phyloP scores from a whole-genome alignment of 305 asterid species.

The Caryopteris hybrid region DNA sequence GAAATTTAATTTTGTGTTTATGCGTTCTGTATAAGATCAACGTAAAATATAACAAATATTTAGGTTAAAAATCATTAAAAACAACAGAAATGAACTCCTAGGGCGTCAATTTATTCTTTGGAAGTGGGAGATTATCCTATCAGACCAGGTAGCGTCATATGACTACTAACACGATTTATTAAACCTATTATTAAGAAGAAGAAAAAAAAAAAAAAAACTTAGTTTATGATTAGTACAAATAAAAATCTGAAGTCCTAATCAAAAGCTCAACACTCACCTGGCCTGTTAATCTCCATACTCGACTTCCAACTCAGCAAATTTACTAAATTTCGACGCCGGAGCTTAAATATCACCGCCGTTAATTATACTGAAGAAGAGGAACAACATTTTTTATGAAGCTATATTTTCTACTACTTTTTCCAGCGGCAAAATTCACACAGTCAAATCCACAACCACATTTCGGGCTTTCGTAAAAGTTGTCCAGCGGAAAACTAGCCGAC shows the following conservation, averaged over 20 bases:
- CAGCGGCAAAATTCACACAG: slow-evolving; percentile 28
- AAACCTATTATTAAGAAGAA: too few species aligned
- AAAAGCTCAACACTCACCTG: slow-evolving; percentile 12
- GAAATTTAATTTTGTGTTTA: too few species aligned
- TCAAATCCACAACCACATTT: slow-evolving; percentile 85
- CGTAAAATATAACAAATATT: too few species aligned
- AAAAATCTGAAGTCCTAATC: neutral
- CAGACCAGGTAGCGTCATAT: neutral
- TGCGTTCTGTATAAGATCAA: too few species aligned
- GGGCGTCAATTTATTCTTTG: neutral
- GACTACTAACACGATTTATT: too few species aligned
- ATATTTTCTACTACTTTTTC: neutral
- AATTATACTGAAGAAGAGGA: slow-evolving; percentile 10
- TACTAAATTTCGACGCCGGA: neutral
- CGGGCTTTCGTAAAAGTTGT: slow-evolving; percentile 55
- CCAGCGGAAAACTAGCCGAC: slow-evolving; percentile 50
- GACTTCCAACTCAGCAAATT: neutral
- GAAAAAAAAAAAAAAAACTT: too few species aligned
- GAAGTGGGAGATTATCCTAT: neutral
- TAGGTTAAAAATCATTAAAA: too few species aligned
- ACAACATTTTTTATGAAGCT: neutral
- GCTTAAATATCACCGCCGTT: neutral
- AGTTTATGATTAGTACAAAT: too few species aligned
- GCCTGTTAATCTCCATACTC: neutral
- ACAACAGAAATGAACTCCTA: too few species aligned